A percentile compares a stretch with the other conserved stretches of the same genome.
Conservation (phyloP, 495 filamentous ascomycete species). For the Darksidea phi region DNA sequence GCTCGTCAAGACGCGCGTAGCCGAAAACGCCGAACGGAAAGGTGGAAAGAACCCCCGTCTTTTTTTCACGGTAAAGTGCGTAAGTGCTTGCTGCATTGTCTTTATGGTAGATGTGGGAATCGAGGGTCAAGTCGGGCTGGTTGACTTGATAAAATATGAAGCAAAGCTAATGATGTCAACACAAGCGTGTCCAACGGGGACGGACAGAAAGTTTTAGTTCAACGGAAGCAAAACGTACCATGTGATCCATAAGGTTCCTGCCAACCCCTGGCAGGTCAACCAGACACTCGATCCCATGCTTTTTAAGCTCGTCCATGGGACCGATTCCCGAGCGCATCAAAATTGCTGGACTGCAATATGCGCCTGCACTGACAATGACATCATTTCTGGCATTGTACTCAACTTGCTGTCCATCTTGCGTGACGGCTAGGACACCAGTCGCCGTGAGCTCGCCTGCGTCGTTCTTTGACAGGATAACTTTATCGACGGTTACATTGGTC, state of each 20-base stretch:
- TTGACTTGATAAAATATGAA: too few relatives aligned
- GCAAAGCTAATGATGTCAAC: too few relatives aligned
- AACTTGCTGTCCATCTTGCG: conserved; percentile 1
- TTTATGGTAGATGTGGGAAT: too few relatives aligned
- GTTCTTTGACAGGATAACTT: conserved; percentile 2
- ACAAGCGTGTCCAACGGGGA: too few relatives aligned
- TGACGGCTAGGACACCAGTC: neutral
- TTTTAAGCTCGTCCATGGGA: conserved; percentile 9
- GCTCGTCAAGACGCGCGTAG: conserved; percentile 46
- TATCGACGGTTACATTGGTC: conserved; percentile 15
- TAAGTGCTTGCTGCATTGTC: too few relatives aligned
- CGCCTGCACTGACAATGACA: conserved; percentile 29
- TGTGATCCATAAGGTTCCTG: conserved; percentile 29
- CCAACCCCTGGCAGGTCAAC: conserved; percentile 31
- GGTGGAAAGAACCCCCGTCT: conserved; percentile 19
- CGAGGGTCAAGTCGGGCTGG: too few relatives aligned
- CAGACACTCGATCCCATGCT: conserved; percentile 17
- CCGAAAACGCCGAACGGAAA: conserved; percentile 49
- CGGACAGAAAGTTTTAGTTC: too few relatives aligned
- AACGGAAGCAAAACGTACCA: conserved; percentile 49
- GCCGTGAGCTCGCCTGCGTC: conserved; percentile 1
- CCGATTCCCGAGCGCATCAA: conserved; percentile 30
- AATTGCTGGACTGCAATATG: conserved; percentile 26
- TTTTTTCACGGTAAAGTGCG: too few relatives aligned
- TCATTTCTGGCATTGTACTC: conserved; percentile 19